phyloP scores from a whole-genome alignment of 148 eudicot species.

The Arbutus unedo region DNA sequence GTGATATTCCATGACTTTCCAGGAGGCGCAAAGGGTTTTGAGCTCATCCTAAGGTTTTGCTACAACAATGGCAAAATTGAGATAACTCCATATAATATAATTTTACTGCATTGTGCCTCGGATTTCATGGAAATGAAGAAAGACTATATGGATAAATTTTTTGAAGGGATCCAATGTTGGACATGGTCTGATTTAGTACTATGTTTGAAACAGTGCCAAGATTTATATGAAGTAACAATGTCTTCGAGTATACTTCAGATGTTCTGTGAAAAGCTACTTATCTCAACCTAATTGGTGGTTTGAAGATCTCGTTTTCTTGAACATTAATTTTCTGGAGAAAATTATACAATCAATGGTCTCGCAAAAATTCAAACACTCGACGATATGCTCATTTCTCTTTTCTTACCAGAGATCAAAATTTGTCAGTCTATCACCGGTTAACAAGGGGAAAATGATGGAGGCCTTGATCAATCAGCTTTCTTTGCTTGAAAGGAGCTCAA shows the following conservation, averaged over 20 bases:
- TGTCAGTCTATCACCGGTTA: conserved; percentile 11
- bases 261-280: conserved; percentile 22
- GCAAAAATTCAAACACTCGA: conserved; percentile 36
- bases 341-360: conserved; percentile 36
- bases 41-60: conserved; percentile 46
- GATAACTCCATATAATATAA: conserved; percentile 34
- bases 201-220: conserved; percentile 37
- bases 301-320: conserved; percentile 40
- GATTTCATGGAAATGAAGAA: conserved; percentile 45
- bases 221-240: conserved; percentile 11
- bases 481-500: conserved; percentile 32
- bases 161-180: conserved; percentile 37
- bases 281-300: conserved; percentile 47
- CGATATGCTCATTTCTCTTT: conserved; percentile 44
- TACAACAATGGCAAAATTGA: conserved; percentile 38
- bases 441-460: conserved; percentile 31
- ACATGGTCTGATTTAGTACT: conserved; percentile 55
- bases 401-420: conserved; percentile 39
- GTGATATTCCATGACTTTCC: conserved; percentile 55
- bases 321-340: conserved; percentile 31
- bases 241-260: conserved; percentile 18
- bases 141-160: conserved; percentile 24
- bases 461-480: conserved; percentile 35
- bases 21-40: conserved; percentile 49
- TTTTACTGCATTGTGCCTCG: conserved; percentile 36